phyloP scores from a whole-genome alignment of 1,284 basidiomycete genomes.

The Pseudozyma sp. region DNA sequence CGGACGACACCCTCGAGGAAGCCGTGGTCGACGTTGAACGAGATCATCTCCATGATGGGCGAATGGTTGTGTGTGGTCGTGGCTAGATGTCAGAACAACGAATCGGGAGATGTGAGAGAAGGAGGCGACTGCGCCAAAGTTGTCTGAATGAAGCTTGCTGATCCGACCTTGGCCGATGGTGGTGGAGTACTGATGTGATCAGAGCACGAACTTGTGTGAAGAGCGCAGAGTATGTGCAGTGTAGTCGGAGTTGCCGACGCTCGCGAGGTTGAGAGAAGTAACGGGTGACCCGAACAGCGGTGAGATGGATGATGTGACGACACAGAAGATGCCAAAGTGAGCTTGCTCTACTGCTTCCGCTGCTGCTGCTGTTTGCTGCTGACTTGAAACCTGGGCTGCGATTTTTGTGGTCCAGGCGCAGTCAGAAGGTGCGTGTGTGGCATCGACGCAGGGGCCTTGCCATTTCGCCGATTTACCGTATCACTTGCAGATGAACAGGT shows the following conservation, averaged over 20 bases:
- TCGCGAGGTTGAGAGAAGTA: not conserved
- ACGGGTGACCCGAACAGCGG: not conserved
- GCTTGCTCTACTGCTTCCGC: too few relatives aligned
- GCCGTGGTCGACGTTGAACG: constrained; percentile 66
- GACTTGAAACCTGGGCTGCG: constrained; percentile 1
- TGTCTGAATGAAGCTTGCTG: too few relatives aligned
- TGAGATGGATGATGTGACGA: not conserved
- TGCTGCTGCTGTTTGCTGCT: not conserved
- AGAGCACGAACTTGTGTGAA: not conserved
- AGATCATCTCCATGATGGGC: constrained; percentile 63
- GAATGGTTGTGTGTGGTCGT: not conserved
- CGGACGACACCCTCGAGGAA: constrained; percentile 82
- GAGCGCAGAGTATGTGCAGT: too few relatives aligned
- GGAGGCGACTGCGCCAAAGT: too few relatives aligned
- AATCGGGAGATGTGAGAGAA: not conserved
- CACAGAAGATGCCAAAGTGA: not conserved
- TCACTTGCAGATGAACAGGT: not conserved
- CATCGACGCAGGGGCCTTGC: constrained; percentile 3
- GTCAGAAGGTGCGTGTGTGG: too few relatives aligned
- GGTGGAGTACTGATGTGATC: not conserved
- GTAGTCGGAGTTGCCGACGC: not conserved
- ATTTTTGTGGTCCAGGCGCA: constrained; percentile 19
- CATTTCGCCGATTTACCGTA: too few relatives aligned
- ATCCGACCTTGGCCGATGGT: too few relatives aligned
- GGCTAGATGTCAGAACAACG: not conserved